These are phyloP conservation scores for Russula earlei DNA, from an alignment of 768 basidiomycete genomes.

Conservation along the genomic window DNA sequence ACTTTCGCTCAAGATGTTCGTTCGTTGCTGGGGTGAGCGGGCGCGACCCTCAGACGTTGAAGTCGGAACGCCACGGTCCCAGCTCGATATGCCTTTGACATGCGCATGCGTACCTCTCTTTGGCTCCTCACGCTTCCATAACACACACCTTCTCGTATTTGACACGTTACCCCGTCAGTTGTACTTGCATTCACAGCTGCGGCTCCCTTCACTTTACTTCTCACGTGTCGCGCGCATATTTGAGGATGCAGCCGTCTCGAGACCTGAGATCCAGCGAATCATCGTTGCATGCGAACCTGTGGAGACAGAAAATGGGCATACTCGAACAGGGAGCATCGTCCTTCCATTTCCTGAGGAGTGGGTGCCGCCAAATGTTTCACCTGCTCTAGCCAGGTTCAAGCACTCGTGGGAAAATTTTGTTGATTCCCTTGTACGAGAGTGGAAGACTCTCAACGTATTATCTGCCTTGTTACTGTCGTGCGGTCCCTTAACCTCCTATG, in stretches of 20 bases:
- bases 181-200: constrained; percentile 44
- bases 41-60: background rate
- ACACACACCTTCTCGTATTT: constrained; percentile 24
- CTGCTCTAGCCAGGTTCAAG: constrained; percentile 55
- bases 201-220: constrained; percentile 74
- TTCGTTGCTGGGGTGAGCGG: constrained; percentile 5
- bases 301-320: background rate
- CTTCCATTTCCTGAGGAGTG: constrained; percentile 31
- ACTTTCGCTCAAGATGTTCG: constrained; percentile 5
- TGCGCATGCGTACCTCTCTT: constrained; percentile 19
- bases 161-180: constrained; percentile 35
- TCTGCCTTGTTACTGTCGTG: constrained; percentile 42
- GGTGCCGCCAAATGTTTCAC: constrained; percentile 43
- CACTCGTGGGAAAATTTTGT: constrained; percentile 63
- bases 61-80: background rate
- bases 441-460: constrained; percentile 70
- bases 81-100: background rate
- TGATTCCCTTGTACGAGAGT: constrained; percentile 58
- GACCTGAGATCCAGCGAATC: constrained; percentile 50
- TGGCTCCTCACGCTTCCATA: constrained; percentile 12
- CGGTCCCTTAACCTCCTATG: background rate
- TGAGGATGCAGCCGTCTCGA: constrained; percentile 68
- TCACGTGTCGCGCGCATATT: constrained; percentile 68
- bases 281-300: constrained; percentile 25
- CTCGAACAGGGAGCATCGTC: background rate